Base-by-base conservation (phyloP, 2,329 filamentous ascomycete species). In the Neurospora sp. region DNA sequence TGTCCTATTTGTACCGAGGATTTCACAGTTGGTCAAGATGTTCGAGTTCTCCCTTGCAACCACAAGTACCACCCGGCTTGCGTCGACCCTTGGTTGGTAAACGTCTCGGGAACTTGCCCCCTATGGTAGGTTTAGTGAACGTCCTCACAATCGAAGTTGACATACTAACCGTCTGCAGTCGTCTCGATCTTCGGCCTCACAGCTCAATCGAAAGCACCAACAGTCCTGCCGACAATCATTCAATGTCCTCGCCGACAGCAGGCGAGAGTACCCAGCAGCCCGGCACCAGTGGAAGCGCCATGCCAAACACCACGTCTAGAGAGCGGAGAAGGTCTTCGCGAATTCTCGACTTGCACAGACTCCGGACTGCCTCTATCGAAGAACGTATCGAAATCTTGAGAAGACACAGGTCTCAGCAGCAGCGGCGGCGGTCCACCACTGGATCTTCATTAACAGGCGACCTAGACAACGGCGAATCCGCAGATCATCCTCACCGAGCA, bases 1-100 rank as follows among this genome's bases (percentile, higher is more conserved):
- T 91, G 89, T 77, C 88, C 88, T 1, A 91, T 91, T 70, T 91
- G 89, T 75, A 90, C 89, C 2, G 89, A 91, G 72, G 88, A 91
- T 74, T 91, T 91, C 74, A 84, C 78, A 3, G 83, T 88, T 19
- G 89, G 89, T 15, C 86, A 91, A 75, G 88, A 91, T 74, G 87
- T 91, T 68, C 84, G 89, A 65, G 87, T 91, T 1, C 79, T 91
- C 52, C 89, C 89, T 41, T 91, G 89, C 76, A 80, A 87, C 70
- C 89, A 91, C 77, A 88, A 89, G 72, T 91, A 88, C 75, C 89
- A 91, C 74, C 89, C 89, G 0, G 82, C 82, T 66, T 91, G 89
- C 74, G 85, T 91, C 70, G 89, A 91, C 74, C 89, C 89, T 4
- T 91, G 89, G 89, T 81, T 91, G 62, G 81, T 91, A 71, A 89